Percentiles rank a stretch among this genome's conserved stretches.
phyloP scores from a whole-genome alignment of 2,329 filamentous ascomycete genomes.

The Trichoderma semiorbis region DNA sequence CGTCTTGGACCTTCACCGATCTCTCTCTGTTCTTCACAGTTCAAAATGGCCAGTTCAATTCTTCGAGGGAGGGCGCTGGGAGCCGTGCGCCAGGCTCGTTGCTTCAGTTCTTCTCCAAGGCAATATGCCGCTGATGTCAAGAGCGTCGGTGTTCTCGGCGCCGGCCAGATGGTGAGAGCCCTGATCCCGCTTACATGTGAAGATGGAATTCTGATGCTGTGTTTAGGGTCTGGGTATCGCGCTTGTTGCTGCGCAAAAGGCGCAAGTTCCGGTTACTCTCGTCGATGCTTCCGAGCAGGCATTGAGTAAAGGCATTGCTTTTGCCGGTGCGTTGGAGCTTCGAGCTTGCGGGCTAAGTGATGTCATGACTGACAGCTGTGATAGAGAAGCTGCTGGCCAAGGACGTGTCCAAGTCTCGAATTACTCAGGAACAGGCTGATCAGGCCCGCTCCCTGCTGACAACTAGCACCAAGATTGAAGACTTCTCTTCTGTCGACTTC shows the following conservation, averaged over 20 bases:
- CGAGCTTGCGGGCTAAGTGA: neutral
- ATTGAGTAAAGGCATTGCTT: constrained; percentile 82
- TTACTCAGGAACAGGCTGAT: constrained; percentile 78
- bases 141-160: constrained; percentile 85
- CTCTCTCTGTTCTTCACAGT: neutral
- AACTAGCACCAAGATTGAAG: constrained; percentile 69
- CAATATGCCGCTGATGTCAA: constrained; percentile 70
- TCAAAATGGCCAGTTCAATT: constrained; percentile 40
- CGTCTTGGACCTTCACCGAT: neutral
- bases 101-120: constrained; percentile 67
- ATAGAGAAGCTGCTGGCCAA: constrained; percentile 89
- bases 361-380: constrained; percentile 5
- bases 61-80: constrained; percentile 36
- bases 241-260: constrained; percentile 83
- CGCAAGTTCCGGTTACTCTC: constrained; percentile 77
- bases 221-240: constrained; percentile 88
- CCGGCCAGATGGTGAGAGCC: constrained; percentile 83
- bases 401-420: constrained; percentile 81
- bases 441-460: constrained; percentile 66
- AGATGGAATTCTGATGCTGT: constrained; percentile 22
- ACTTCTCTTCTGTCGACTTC: constrained; percentile 83
- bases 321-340: constrained; percentile 62
- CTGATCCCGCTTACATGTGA: constrained; percentile 5
- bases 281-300: constrained; percentile 82
- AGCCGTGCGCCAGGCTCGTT: constrained; percentile 43